phyloP scores from a whole-genome alignment of 768 basidiomycete species.

The Suillus fuscotomentosus region DNA sequence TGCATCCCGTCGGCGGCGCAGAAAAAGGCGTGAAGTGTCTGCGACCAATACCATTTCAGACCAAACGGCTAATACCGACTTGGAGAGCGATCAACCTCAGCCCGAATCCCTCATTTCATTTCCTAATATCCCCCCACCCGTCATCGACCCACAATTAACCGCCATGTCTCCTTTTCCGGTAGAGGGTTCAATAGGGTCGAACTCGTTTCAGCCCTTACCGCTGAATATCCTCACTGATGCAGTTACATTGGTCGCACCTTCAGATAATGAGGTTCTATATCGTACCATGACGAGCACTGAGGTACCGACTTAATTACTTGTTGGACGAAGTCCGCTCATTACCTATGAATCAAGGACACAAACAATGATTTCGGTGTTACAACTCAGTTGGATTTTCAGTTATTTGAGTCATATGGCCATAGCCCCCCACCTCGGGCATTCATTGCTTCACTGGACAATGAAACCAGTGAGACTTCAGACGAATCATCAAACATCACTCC shows the following conservation, averaged over 20 bases:
- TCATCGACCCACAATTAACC: constrained; percentile 26
- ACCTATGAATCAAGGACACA: constrained; percentile 22
- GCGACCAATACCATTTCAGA: constrained; percentile 8
- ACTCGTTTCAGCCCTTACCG: constrained; percentile 6
- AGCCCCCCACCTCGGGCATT: constrained; percentile 5
- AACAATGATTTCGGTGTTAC: constrained; percentile 6
- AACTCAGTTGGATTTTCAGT: constrained; percentile 7
- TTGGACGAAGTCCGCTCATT: constrained; percentile 22
- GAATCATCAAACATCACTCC: constrained; percentile 31
- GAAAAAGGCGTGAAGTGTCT: constrained; percentile 12
- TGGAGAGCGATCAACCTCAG: not conserved
- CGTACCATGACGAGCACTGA: constrained; percentile 21
- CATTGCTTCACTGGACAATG: constrained; percentile 14
- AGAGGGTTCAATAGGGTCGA: constrained; percentile 1
- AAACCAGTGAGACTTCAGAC: constrained; percentile 14
- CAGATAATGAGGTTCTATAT: constrained; percentile 12
- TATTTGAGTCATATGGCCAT: constrained; percentile 1
- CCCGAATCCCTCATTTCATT: constrained; percentile 3
- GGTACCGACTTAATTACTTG: constrained; percentile 28
- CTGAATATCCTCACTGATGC: constrained; percentile 8
- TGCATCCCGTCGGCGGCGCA: constrained; percentile 23
- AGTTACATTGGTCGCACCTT: constrained; percentile 9
- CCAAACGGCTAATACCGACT: constrained; percentile 3
- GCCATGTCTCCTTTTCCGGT: constrained; percentile 17
- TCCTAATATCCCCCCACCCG: constrained; percentile 12